Conservation (phyloP, 257 asterid species). For the Echium plantagineum region DNA sequence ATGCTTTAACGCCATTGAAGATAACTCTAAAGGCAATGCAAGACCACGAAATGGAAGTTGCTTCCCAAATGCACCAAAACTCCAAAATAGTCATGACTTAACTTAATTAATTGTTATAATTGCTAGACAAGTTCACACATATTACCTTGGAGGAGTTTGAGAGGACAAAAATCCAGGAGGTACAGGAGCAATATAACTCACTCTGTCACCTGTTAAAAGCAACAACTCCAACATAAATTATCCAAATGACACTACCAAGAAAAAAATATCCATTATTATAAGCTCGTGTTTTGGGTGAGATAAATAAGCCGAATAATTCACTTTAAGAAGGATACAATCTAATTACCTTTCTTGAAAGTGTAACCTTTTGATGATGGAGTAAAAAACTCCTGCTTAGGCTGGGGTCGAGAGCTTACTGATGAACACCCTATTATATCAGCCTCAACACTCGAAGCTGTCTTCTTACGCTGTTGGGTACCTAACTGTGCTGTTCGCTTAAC, state of each 20-base stretch:
- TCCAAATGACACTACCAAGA: neutral
- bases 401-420: slow-evolving; percentile 40
- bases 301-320: neutral
- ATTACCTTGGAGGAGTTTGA: slow-evolving; percentile 56
- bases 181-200: slow-evolving; percentile 56
- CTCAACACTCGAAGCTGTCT: slow-evolving; percentile 65
- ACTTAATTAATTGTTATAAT: no score
- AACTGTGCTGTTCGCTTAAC: slow-evolving; percentile 48
- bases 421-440: slow-evolving; percentile 58
- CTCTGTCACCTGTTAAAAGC: slow-evolving; percentile 65
- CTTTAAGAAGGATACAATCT: neutral
- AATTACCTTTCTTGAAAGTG: slow-evolving; percentile 58
- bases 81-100: neutral
- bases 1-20: neutral
- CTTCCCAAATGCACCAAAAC: neutral
- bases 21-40: neutral
- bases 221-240: neutral
- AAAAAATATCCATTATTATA: no score
- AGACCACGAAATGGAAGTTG: neutral
- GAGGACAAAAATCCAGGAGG: slow-evolving; percentile 41
- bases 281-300: neutral
- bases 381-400: slow-evolving; percentile 79
- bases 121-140: neutral
- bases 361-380: slow-evolving; percentile 65
- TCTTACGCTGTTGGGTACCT: slow-evolving; percentile 47